These are phyloP conservation scores for Cladosporium halotolerans DNA, from an alignment of 2,329 filamentous ascomycete species.

Conservation along the genomic window DNA sequence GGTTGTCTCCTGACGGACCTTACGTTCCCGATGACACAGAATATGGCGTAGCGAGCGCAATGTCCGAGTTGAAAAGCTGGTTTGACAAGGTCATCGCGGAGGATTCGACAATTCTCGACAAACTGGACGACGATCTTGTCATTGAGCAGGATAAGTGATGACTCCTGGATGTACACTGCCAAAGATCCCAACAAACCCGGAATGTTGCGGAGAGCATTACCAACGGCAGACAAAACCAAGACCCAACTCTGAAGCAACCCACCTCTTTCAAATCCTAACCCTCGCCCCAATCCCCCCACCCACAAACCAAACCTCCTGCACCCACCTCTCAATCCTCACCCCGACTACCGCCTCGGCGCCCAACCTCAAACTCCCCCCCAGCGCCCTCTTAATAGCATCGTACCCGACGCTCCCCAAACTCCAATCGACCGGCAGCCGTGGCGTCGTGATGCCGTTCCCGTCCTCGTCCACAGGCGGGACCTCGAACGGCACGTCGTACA, in stretches of 20 bases:
- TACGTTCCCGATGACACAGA: too few relatives aligned
- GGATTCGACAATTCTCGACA: too few relatives aligned
- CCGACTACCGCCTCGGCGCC: constrained; percentile 72
- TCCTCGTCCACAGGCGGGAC: constrained; percentile 53
- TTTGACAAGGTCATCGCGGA: too few relatives aligned
- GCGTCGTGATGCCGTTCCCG: constrained; percentile 54
- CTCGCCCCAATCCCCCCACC: constrained; percentile 43
- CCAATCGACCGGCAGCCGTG: constrained; percentile 77
- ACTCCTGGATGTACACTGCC: too few relatives aligned
- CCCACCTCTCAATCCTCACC: constrained; percentile 67
- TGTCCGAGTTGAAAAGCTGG: too few relatives aligned
- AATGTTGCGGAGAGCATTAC: too few relatives aligned
- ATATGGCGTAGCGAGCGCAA: too few relatives aligned
- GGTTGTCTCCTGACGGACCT: too few relatives aligned
- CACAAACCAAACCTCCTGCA: constrained; percentile 60
- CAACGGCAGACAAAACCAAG: too few relatives aligned
- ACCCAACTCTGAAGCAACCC: neutral
- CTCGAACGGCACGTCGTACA: constrained; percentile 67
- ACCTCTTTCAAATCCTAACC: constrained; percentile 34
- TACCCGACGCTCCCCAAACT: constrained; percentile 71
- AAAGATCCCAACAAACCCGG: too few relatives aligned
- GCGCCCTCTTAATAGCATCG: constrained; percentile 68
- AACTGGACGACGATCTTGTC: too few relatives aligned
- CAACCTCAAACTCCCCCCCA: constrained; percentile 73
- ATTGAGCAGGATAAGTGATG: too few relatives aligned